These are phyloP conservation scores for Termitomyces sp. DNA, from an alignment of 768 basidiomycete genomes.

Conservation along the genomic window DNA sequence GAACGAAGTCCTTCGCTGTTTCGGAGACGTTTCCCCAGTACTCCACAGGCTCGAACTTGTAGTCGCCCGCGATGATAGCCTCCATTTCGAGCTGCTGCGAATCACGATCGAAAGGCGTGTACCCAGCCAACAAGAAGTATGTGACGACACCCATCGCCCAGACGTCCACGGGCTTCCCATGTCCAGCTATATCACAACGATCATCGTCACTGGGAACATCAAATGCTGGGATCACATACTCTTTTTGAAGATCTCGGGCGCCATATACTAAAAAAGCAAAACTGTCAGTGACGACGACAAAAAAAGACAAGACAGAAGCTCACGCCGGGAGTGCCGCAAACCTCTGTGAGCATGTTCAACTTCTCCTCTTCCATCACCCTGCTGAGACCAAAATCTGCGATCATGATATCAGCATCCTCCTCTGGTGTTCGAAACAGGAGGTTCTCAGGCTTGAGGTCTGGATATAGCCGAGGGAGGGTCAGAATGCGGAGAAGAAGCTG, in stretches of 20 bases:
- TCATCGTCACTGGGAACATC: neutral
- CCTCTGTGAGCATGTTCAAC: conserved; percentile 84
- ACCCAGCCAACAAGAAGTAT: conserved; percentile 88
- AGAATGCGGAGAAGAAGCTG: neutral
- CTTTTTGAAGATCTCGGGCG: conserved; percentile 94
- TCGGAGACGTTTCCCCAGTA: conserved; percentile 87
- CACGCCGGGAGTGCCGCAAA: conserved; percentile 91
- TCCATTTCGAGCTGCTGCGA: conserved; percentile 88
- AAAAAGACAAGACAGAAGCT: conserved; percentile 19
- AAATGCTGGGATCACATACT: conserved; percentile 39
- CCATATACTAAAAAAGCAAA: conserved; percentile 66
- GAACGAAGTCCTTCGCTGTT: conserved; percentile 82
- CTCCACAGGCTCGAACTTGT: conserved; percentile 75
- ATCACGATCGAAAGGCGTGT: conserved; percentile 97
- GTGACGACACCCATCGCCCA: conserved; percentile 99
- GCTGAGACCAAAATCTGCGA: conserved; percentile 94
- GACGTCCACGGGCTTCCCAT: conserved; percentile 91
- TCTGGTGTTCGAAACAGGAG: conserved; percentile 86
- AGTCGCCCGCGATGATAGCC: conserved; percentile 91
- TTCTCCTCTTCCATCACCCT: conserved; percentile 90
- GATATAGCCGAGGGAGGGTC: neutral
- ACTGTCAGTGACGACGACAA: neutral
- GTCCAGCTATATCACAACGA: conserved; percentile 56
- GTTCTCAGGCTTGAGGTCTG: conserved; percentile 97
- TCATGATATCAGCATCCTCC: conserved; percentile 93